Evolutionary conservation across 306 rosid species (phyloP).

Genomic region (Vigna hirtella): DNA sequence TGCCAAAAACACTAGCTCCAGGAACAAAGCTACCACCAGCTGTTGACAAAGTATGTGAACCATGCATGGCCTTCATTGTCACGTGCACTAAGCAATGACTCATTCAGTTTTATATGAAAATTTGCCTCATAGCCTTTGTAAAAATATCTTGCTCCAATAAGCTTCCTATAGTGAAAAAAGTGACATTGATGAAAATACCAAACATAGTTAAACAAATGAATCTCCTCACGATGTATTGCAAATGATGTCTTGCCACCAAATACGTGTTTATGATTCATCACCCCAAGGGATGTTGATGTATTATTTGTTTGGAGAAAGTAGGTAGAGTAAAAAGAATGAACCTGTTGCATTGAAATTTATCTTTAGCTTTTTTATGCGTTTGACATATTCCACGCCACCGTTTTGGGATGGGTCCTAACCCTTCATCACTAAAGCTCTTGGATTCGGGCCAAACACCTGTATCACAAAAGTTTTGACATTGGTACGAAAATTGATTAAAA

Average conservation of each 20-base stretch:
- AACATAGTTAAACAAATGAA: neutral
- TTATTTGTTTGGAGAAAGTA: no score
- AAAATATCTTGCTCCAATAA: slow-evolving; percentile 84
- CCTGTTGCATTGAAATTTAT: no score
- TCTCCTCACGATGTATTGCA: neutral
- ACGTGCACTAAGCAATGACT: slow-evolving; percentile 43
- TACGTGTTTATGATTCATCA: neutral
- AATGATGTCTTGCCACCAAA: neutral
- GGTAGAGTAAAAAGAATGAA: no score
- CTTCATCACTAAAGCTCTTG: slow-evolving; percentile 69
- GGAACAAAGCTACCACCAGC: slow-evolving; percentile 70
- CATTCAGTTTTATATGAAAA: neutral
- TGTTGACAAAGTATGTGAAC: slow-evolving; percentile 90
- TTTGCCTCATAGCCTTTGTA: slow-evolving; percentile 51
- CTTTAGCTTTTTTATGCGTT: neutral
- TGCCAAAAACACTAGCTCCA: slow-evolving; percentile 56
- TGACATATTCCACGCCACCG: slow-evolving; percentile 69
- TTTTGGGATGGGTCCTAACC: slow-evolving; percentile 61
- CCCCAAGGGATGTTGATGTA: no score
- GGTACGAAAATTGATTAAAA: no score
- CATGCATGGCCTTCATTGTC: slow-evolving; percentile 89
- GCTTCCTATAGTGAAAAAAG: slow-evolving; percentile 53
- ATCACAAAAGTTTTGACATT: no score
- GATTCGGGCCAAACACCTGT: slow-evolving; percentile 84
- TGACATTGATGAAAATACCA: neutral